These are phyloP conservation scores for Adiantum capillusveneris DNA, from an alignment of 75 land plant species.

Conservation along the genomic window DNA sequence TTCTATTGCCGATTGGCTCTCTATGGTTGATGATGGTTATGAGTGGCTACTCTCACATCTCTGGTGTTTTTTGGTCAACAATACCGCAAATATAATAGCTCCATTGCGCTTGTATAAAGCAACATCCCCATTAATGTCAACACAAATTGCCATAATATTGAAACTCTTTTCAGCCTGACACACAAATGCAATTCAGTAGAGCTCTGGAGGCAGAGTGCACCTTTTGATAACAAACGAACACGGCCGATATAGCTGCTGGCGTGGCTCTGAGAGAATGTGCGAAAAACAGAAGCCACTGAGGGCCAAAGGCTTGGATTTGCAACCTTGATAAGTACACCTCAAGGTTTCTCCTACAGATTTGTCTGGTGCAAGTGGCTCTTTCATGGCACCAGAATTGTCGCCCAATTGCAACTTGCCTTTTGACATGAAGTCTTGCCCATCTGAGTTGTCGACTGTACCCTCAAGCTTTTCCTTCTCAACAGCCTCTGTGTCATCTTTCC, in stretches of 20 bases:
- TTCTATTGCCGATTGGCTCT: too few species aligned
- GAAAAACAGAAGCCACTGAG: slow-evolving; percentile 53
- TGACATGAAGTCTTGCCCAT: background rate
- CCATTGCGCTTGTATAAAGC: too few species aligned
- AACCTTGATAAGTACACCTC: slow-evolving; percentile 51
- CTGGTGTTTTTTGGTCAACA: too few species aligned
- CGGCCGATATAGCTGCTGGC: slow-evolving; percentile 72
- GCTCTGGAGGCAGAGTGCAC: too few species aligned
- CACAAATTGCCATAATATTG: too few species aligned
- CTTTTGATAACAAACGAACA: slow-evolving; percentile 54
- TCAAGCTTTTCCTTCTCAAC: slow-evolving; percentile 9
- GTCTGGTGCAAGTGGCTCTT: slow-evolving; percentile 25
- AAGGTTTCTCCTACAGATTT: slow-evolving; percentile 7
- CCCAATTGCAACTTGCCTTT: background rate
- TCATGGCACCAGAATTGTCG: slow-evolving; percentile 1
- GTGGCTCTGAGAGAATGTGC: slow-evolving; percentile 66
- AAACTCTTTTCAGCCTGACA: too few species aligned
- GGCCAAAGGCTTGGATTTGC: slow-evolving; percentile 64
- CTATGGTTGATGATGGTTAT: too few species aligned
- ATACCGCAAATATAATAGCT: too few species aligned
- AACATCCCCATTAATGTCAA: too few species aligned
- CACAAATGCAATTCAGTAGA: too few species aligned
- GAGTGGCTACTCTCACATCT: too few species aligned
- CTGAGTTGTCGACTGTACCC: slow-evolving; percentile 7
- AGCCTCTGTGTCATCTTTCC: slow-evolving; percentile 23